phyloP scores from a whole-genome alignment of 345 rosid genomes.

The Populus euphratica region DNA sequence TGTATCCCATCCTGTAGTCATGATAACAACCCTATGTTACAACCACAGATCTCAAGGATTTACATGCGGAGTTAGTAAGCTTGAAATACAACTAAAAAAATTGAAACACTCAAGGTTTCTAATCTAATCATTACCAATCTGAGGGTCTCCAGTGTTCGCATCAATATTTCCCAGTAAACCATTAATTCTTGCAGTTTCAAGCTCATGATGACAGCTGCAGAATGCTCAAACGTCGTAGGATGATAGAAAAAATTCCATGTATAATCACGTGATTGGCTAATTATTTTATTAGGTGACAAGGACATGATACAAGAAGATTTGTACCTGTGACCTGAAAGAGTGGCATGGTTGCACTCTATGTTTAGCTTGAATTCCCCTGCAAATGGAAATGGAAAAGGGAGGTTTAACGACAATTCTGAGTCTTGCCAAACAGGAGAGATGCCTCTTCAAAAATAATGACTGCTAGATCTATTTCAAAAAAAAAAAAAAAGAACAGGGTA shows the following conservation, averaged over 20 bases:
- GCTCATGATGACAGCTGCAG: constrained; percentile 85
- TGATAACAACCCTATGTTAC: neutral
- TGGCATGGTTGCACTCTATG: constrained; percentile 95
- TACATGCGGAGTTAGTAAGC: too few species aligned
- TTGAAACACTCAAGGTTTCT: neutral
- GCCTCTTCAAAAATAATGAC: too few species aligned
- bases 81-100: neutral
- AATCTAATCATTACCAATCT: constrained; percentile 48
- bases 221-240: neutral
- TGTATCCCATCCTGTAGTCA: constrained; percentile 81
- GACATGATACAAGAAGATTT: neutral
- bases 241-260: neutral
- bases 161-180: constrained; percentile 86
- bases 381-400: constrained; percentile 2
- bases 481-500: too few species aligned
- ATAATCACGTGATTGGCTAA: neutral
- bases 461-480: too few species aligned
- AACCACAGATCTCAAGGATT: neutral
- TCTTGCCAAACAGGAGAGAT: neutral
- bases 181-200: constrained; percentile 85
- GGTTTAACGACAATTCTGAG: neutral
- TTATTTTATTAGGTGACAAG: neutral
- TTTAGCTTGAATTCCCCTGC: constrained; percentile 78
- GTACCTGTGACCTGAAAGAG: constrained; percentile 88
- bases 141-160: constrained; percentile 95